Base-by-base conservation (phyloP, 176 grass and related monocot genomes). In the Phyllostachys edulis region DNA sequence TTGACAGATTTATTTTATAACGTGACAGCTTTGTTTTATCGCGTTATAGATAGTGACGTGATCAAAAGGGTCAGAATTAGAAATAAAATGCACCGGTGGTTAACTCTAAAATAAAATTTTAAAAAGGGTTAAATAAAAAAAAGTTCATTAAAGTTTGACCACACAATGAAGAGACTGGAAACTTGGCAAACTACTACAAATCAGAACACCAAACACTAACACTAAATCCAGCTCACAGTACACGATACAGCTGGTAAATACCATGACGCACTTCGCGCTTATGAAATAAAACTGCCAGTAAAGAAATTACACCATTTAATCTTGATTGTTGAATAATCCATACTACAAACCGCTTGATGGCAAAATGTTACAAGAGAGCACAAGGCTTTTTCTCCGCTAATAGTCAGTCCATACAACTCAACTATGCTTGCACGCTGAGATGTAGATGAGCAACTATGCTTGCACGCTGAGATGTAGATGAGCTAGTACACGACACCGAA, bases 301-400 rank as follows among this genome's bases (percentile, higher is more conserved):
- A 64, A 1, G 9, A 3, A 36, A 16, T 9, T 40, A 1, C 59
- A 67, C 41, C 21, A 59, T 24, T 39, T 42, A 42, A 59, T 77
- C 0, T 75, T 12, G 15, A 41, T 57, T 26, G 14, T 4, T 26
- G 11, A 56, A 74, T 80, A 24, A 21, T 37, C 10, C 50, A 49
- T 77, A 29, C 67, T 82, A 75, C 37, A 80, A 65, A 16, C 27
- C 3, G 9, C 16, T 20, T 55, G 38, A 84, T 80, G 23, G 8
- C 13, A 60, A 37, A 61, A 73, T 74, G 46, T 83, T 74, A 83
- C 76, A 81, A 11, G 49, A 52, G 67, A 65, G 42, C 40, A 29
- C 46, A 26, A 10, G 6, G 47, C 29, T 37, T 44, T 64, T 73
- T 57, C 67, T 37, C 46, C 54, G 36, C 40, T 44, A 66, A 34